phyloP scores from a whole-genome alignment of 441 rosid species.

The Melastoma candidum region DNA sequence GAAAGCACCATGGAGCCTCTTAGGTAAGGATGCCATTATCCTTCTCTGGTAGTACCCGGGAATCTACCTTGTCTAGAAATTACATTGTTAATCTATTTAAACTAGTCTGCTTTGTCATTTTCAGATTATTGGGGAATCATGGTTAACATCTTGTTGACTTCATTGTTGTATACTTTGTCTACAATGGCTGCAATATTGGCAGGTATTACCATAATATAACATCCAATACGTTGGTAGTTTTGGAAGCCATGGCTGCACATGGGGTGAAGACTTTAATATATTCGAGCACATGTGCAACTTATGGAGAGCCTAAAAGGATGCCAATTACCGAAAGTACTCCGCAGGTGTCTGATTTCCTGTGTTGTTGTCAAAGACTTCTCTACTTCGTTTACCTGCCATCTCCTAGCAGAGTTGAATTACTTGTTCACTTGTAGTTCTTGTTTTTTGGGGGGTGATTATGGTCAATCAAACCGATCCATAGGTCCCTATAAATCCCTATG shows the following conservation, averaged over 20 bases:
- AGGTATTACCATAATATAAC: slow-evolving; percentile 98
- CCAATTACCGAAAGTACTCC: slow-evolving; percentile 92
- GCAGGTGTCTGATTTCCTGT: slow-evolving; percentile 36
- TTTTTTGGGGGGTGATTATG: slow-evolving; percentile 1
- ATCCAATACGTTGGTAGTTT: slow-evolving; percentile 78
- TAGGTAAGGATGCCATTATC: slow-evolving; percentile 31
- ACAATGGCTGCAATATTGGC: slow-evolving; percentile 11
- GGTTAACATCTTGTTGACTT: no score
- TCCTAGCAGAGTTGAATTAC: not conserved
- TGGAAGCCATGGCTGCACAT: slow-evolving; percentile 86
- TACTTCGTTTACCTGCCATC: not conserved
- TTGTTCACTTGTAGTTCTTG: slow-evolving; percentile 3
- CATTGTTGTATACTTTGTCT: no score
- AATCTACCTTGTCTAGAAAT: no score
- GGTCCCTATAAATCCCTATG: slow-evolving; percentile 95
- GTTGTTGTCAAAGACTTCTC: slow-evolving; percentile 3
- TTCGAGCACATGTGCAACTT: slow-evolving; percentile 97
- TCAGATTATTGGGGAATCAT: no score
- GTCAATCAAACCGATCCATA: slow-evolving; percentile 20
- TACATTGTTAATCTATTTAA: no score
- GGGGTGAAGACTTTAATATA: slow-evolving; percentile 80
- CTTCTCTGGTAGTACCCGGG: no score
- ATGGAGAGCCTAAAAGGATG: slow-evolving; percentile 98
- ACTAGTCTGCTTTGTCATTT: no score
- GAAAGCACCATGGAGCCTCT: slow-evolving; percentile 87